Conservation (phyloP, 1,139 yeast genomes). For the Kurtzmaniella quercitrusa region DNA sequence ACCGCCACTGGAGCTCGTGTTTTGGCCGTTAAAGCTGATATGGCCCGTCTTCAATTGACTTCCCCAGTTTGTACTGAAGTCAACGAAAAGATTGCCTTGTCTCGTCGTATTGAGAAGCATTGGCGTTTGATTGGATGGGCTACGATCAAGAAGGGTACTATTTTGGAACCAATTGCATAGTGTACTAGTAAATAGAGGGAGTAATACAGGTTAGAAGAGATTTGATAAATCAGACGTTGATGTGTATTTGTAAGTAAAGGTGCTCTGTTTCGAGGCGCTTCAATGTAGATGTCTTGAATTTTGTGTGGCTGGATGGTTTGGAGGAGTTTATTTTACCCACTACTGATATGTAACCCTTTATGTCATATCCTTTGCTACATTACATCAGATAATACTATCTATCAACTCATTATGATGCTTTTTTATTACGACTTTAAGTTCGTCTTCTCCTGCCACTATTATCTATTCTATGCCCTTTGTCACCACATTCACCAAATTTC, state of each 20-base stretch:
- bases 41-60: constrained; percentile 96
- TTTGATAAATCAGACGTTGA: too few relatives aligned
- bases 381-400: too few relatives aligned
- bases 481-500: too few relatives aligned
- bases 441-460: too few relatives aligned
- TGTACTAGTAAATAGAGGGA: constrained; percentile 1
- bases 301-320: not conserved
- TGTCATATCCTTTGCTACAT: too few relatives aligned
- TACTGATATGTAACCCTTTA: not conserved
- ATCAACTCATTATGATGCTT: too few relatives aligned
- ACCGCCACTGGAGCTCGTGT: constrained; percentile 99
- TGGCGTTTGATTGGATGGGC: constrained; percentile 99
- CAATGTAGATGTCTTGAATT: not conserved
- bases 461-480: too few relatives aligned
- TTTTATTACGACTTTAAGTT: too few relatives aligned
- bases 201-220: not conserved
- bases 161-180: constrained; percentile 63
- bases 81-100: constrained; percentile 95
- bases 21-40: constrained; percentile 96
- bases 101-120: constrained; percentile 98
- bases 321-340: too few relatives aligned
- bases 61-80: constrained; percentile 99
- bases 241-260: too few relatives aligned
- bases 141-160: constrained; percentile 92
- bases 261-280: too few relatives aligned